These are phyloP conservation scores for Acrasis kona DNA, from an alignment of 78 protist genomes.

Conservation along the genomic window DNA sequence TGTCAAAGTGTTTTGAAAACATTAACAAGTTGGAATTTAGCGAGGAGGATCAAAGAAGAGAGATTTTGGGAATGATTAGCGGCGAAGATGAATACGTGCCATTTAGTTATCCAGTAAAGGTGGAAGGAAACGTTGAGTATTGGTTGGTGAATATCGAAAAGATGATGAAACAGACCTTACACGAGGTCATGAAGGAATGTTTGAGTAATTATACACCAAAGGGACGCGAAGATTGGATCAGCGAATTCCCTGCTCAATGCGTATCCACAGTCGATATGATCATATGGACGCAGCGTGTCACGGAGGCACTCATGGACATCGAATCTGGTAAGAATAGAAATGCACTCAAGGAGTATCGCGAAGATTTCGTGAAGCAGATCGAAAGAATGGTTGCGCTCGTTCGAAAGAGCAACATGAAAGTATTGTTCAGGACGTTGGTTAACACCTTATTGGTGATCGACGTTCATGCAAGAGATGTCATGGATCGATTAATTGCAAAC, in stretches of 20 bases:
- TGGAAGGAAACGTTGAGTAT: slow-evolving; percentile 39
- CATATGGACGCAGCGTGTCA: slow-evolving; percentile 46
- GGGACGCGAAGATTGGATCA: slow-evolving; percentile 53
- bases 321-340: not conserved
- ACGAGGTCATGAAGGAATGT: not conserved
- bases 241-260: slow-evolving; percentile 58
- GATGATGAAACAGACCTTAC: slow-evolving; percentile 25
- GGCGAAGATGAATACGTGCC: slow-evolving; percentile 52
- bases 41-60: not conserved
- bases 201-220: not conserved
- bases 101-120: slow-evolving; percentile 31
- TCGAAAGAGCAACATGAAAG: slow-evolving; percentile 19
- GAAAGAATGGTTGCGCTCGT: slow-evolving; percentile 36
- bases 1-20: slow-evolving; percentile 52
- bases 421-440: not conserved
- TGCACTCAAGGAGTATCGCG: slow-evolving; percentile 3
- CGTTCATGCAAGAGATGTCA: slow-evolving; percentile 60
- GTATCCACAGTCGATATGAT: slow-evolving; percentile 32
- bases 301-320: slow-evolving; percentile 6
- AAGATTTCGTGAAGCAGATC: slow-evolving; percentile 21
- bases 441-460: slow-evolving; percentile 49
- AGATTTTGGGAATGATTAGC: slow-evolving; percentile 38
- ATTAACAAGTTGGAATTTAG: slow-evolving; percentile 34
- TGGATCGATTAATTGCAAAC: not conserved
- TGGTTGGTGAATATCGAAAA: slow-evolving; percentile 61